Conservation (phyloP, 2,329 filamentous ascomycete genomes). For the Exophiala aquamarina region DNA sequence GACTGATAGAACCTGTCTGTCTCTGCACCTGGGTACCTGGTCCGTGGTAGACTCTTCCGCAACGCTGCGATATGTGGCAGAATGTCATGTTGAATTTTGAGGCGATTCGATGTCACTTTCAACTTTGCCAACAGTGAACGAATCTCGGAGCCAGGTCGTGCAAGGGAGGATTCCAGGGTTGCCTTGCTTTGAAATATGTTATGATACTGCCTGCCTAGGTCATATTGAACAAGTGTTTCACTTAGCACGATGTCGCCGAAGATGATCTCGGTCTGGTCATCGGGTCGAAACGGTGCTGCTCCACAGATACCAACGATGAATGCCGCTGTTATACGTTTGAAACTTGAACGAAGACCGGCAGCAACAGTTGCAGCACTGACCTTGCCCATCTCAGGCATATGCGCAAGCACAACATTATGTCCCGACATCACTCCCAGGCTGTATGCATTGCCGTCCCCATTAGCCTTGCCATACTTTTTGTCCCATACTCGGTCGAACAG, state of each 20-base stretch:
- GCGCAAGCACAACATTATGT: slow-evolving; percentile 34
- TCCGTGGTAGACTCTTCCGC: slow-evolving; percentile 2
- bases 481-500: slow-evolving; percentile 20
- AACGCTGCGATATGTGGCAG: slow-evolving; percentile 10
- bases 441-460: slow-evolving; percentile 34
- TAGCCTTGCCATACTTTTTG: slow-evolving; percentile 28
- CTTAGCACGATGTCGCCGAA: slow-evolving; percentile 37
- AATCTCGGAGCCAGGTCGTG: slow-evolving; percentile 25
- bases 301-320: slow-evolving; percentile 46
- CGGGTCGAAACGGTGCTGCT: slow-evolving; percentile 31
- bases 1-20: neutral
- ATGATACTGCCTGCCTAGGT: slow-evolving; percentile 31
- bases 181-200: slow-evolving; percentile 27
- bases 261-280: slow-evolving; percentile 24
- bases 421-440: slow-evolving; percentile 29
- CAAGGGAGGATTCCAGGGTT: slow-evolving; percentile 21
- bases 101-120: slow-evolving; percentile 4
- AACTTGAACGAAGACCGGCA: slow-evolving; percentile 35
- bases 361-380: slow-evolving; percentile 27
- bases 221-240: slow-evolving; percentile 29
- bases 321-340: slow-evolving; percentile 33
- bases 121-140: slow-evolving; percentile 24
- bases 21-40: slow-evolving; percentile 21
- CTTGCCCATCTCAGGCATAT: slow-evolving; percentile 34
- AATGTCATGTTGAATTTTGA: slow-evolving; percentile 8